Percentiles rank a stretch among this genome's conserved stretches.
phyloP scores from a whole-genome alignment of 768 basidiomycete genomes.

The Agrocybe praecox region DNA sequence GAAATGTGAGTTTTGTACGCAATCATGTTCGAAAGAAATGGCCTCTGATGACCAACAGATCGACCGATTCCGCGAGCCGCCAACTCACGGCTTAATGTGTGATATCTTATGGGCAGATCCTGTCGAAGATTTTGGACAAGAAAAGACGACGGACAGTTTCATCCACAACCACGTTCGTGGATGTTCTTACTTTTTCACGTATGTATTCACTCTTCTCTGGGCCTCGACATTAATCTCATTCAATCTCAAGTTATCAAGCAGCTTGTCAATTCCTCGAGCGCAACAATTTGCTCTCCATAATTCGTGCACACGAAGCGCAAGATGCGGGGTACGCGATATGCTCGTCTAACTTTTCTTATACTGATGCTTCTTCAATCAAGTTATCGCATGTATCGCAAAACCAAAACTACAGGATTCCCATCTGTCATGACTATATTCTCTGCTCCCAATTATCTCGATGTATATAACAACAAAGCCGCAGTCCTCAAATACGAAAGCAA shows the following conservation, averaged over 20 bases:
- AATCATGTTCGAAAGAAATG: not conserved
- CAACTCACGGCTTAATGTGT: constrained; percentile 97
- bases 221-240: constrained; percentile 6
- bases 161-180: constrained; percentile 96
- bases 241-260: constrained; percentile 76
- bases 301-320: constrained; percentile 97
- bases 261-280: constrained; percentile 97
- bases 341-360: not conserved
- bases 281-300: constrained; percentile 95
- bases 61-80: constrained; percentile 98
- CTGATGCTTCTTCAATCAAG: constrained; percentile 36
- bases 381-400: constrained; percentile 99
- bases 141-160: constrained; percentile 90
- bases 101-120: constrained; percentile 99
- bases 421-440: constrained; percentile 99
- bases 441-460: constrained; percentile 96
- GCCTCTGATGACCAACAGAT: constrained; percentile 51
- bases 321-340: constrained; percentile 80
- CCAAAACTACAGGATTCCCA: constrained; percentile 96
- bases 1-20: constrained; percentile 57
- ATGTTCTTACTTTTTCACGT: constrained; percentile 91
- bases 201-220: constrained; percentile 12
- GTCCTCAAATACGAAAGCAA: constrained; percentile 99
- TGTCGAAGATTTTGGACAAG: constrained; percentile 94
- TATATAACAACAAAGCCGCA: constrained; percentile 99